phyloP scores from a whole-genome alignment of 768 basidiomycete species.

The Xerocomellus amylosporus region DNA sequence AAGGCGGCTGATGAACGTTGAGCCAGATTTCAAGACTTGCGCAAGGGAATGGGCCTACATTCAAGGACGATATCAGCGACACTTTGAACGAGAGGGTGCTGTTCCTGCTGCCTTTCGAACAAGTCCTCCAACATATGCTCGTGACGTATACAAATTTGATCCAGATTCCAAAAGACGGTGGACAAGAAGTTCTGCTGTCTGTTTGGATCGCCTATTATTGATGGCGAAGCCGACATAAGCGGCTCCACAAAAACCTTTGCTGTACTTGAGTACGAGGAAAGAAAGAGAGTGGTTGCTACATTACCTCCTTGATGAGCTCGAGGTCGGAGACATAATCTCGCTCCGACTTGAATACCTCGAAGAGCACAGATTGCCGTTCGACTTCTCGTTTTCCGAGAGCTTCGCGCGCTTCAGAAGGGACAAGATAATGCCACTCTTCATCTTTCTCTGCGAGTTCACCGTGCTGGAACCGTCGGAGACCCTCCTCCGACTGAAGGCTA shows the following conservation, averaged over 20 bases:
- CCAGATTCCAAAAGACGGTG: slow-evolving; percentile 83
- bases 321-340: slow-evolving; percentile 85
- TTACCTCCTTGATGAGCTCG: slow-evolving; percentile 62
- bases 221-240: slow-evolving; percentile 57
- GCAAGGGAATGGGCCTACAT: slow-evolving; percentile 41
- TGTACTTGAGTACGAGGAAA: slow-evolving; percentile 2
- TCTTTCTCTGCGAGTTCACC: slow-evolving; percentile 64
- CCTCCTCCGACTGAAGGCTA: slow-evolving; percentile 64
- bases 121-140: slow-evolving; percentile 66
- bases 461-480: slow-evolving; percentile 62
- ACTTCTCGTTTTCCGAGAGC: slow-evolving; percentile 76
- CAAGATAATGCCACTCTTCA: slow-evolving; percentile 80
- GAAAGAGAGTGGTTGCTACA: neutral
- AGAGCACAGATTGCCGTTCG: slow-evolving; percentile 80
- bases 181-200: slow-evolving; percentile 63
- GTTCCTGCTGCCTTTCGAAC: slow-evolving; percentile 78
- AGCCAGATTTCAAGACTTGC: slow-evolving; percentile 10
- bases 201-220: slow-evolving; percentile 54
- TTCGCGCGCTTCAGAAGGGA: slow-evolving; percentile 67
- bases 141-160: slow-evolving; percentile 65
- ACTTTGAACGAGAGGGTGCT: slow-evolving; percentile 78
- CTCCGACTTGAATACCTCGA: slow-evolving; percentile 89
- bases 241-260: slow-evolving; percentile 70
- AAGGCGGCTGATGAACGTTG: slow-evolving; percentile 30
- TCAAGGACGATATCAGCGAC: slow-evolving; percentile 86